A percentile compares a stretch with the other conserved stretches of the same genome.
phyloP scores from a whole-genome alignment of 1,139 yeast genomes.

The Hansenula sp. region DNA sequence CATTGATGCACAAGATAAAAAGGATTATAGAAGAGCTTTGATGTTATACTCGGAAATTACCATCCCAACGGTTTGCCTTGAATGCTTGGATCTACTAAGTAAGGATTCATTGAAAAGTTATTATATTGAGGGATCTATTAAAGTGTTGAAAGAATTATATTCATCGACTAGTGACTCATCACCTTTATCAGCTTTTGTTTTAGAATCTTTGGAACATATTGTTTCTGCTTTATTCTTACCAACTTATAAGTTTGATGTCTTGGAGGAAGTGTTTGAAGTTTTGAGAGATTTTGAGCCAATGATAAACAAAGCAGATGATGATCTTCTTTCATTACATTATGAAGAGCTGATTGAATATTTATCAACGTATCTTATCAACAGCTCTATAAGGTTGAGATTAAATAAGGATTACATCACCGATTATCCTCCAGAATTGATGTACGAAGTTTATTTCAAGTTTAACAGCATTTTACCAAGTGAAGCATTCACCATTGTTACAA shows the following conservation, averaged over 20 bases:
- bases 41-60: conserved; percentile 4
- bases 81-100: conserved; percentile 12
- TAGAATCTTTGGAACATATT: conserved; percentile 3
- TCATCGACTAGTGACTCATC: conserved; percentile 10
- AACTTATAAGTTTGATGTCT: conserved; percentile 12
- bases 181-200: conserved; percentile 13
- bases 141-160: conserved; percentile 15
- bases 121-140: conserved; percentile 14
- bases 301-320: conserved; percentile 10
- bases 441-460: conserved; percentile 12
- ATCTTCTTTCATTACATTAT: conserved; percentile 6
- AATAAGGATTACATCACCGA: conserved; percentile 9
- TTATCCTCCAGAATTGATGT: conserved; percentile 14
- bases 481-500: conserved; percentile 7
- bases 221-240: conserved; percentile 15
- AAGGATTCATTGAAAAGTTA: conserved; percentile 8
- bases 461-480: conserved; percentile 17
- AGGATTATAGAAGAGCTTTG: conserved; percentile 7
- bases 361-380: conserved; percentile 3
- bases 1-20: conserved; percentile 8
- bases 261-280: conserved; percentile 14
- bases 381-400: not conserved
- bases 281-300: conserved; percentile 7
- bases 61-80: conserved; percentile 14
- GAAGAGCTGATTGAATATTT: conserved; percentile 9